phyloP scores from a whole-genome alignment of 306 rosid species.

The Geum urbanum region DNA sequence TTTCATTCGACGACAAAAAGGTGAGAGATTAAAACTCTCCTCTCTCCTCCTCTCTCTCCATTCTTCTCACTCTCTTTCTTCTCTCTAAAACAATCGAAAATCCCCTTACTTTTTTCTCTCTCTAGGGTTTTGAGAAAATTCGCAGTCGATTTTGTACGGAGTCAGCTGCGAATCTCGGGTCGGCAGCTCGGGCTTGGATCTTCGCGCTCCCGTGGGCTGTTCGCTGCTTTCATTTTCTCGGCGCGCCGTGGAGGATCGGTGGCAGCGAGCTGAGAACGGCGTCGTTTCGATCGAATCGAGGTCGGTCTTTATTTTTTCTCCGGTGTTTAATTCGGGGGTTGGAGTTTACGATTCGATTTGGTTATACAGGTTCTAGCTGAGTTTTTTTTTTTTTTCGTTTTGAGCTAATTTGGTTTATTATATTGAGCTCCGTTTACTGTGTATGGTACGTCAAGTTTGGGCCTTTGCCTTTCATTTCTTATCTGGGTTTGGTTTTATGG shows the following conservation, averaged over 20 bases:
- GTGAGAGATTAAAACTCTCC: conserved; percentile 35
- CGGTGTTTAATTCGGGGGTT: conserved; percentile 4
- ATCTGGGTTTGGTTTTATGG: conserved; percentile 40
- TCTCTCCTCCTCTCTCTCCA: conserved; percentile 13
- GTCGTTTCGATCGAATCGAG: conserved; percentile 23
- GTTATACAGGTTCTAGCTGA: conserved; percentile 13
- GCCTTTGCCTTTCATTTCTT: conserved; percentile 38
- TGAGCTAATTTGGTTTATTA: conserved; percentile 27
- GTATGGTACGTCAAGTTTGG: conserved; percentile 57
- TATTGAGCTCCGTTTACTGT: conserved; percentile 52
- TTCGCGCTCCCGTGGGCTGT: conserved; percentile 27
- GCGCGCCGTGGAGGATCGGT: conserved; percentile 52
- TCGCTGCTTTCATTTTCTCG: conserved; percentile 21
- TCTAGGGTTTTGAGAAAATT: conserved; percentile 69
- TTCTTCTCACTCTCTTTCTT: conserved; percentile 26
- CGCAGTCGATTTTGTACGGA: conserved; percentile 50
- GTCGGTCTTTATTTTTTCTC: conserved; percentile 8
- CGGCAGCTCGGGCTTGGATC: conserved; percentile 20
- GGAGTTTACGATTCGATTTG: conserved; percentile 22
- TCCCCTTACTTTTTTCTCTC: conserved; percentile 30
- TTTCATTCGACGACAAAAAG: conserved; percentile 39
- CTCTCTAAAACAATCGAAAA: conserved; percentile 41
- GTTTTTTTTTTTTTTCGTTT: not conserved
- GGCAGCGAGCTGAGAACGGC: conserved; percentile 7
- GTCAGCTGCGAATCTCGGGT: conserved; percentile 36